Evolutionary conservation across 1,139 yeast genomes (phyloP).

Genomic region (Entelexis sorbosivorans): DNA sequence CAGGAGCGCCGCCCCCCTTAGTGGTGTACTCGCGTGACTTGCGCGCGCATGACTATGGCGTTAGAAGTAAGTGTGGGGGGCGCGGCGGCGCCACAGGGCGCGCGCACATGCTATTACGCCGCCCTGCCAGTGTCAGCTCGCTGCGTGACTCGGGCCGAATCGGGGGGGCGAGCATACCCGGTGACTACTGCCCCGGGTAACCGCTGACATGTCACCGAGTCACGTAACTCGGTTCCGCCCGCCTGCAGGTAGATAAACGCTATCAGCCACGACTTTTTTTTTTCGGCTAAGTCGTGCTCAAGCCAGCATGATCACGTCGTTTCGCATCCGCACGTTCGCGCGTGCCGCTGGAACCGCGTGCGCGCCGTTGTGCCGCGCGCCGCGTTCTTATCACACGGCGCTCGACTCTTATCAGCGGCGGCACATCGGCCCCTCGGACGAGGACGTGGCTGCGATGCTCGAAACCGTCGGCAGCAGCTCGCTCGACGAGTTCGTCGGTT

Average conservation of each 20-base stretch:
- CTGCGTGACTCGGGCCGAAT: background rate
- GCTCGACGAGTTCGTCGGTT: slow-evolving; percentile 55
- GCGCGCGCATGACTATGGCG: too few species aligned
- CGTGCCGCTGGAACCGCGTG: background rate
- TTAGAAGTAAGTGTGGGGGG: too few species aligned
- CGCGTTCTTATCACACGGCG: background rate
- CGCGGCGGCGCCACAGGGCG: too few species aligned
- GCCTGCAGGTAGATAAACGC: slow-evolving; percentile 1
- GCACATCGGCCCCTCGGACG: slow-evolving; percentile 71
- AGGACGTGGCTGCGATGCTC: slow-evolving; percentile 56
- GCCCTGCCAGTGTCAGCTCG: background rate
- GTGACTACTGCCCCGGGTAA: background rate
- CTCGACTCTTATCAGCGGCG: slow-evolving; percentile 76
- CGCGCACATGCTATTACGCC: too few species aligned
- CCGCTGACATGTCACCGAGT: background rate
- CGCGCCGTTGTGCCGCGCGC: background rate
- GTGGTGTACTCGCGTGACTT: too few species aligned
- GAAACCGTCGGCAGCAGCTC: slow-evolving; percentile 52
- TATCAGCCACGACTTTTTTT: background rate
- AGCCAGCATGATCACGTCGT: background rate
- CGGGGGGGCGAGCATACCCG: background rate
- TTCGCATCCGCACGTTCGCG: background rate
- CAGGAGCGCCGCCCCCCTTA: too few species aligned
- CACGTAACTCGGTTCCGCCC: background rate
- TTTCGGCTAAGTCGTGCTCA: background rate